These are phyloP conservation scores for Aurantiochytrium sp. DNA, from an alignment of 108 stramenopile species.

Conservation along the genomic window DNA sequence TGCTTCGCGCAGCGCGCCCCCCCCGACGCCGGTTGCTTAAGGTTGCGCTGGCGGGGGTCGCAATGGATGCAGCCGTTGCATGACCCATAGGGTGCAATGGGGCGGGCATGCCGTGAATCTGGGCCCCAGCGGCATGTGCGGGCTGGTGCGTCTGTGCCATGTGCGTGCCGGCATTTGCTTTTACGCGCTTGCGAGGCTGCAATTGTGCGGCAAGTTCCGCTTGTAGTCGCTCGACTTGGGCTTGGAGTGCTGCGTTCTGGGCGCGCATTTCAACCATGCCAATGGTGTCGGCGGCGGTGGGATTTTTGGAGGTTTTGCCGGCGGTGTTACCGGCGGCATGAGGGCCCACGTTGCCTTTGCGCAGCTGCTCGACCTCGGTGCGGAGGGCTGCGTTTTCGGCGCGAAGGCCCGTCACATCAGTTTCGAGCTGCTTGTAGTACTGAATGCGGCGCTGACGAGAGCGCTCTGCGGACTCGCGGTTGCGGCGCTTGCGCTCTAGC, in stretches of 20 bases:
- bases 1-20: too few species aligned
- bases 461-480: conserved; percentile 17
- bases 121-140: too few species aligned
- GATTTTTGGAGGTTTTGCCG: too few species aligned
- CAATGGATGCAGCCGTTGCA: too few species aligned
- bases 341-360: neutral
- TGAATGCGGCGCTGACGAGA: neutral
- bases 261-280: neutral
- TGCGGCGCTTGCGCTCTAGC: conserved; percentile 12
- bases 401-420: neutral
- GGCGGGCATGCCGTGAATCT: too few species aligned
- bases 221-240: neutral
- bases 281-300: neutral
- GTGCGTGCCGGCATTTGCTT: neutral
- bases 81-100: too few species aligned
- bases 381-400: neutral
- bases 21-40: too few species aligned
- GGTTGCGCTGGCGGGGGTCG: too few species aligned
- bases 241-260: neutral
- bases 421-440: conserved; percentile 17
- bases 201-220: neutral
- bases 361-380: conserved; percentile 5
- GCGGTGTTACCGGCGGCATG: too few species aligned
- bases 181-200: neutral
- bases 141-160: too few species aligned